A percentile compares a stretch with the other conserved stretches of the same genome.
Evolutionary conservation across 768 basidiomycete genomes (phyloP).

Genomic region (Astraeus odoratus): DNA sequence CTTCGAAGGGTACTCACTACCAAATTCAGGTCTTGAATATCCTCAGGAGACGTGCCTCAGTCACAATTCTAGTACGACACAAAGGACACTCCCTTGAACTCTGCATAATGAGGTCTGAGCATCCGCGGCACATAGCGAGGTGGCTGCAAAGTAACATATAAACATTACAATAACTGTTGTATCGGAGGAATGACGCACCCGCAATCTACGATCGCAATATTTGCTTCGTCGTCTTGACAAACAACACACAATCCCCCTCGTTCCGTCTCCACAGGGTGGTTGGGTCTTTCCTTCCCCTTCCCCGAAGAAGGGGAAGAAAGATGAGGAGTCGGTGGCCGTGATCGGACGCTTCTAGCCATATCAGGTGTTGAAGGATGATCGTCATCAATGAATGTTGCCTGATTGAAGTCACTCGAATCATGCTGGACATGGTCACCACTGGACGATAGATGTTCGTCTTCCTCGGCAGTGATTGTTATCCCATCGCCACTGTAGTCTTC

Average conservation of each 20-base stretch:
- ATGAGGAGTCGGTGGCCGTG: slow-evolving; percentile 13
- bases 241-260: slow-evolving; percentile 81
- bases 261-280: slow-evolving; percentile 32
- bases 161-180: not conserved
- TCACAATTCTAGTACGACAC: slow-evolving; percentile 84
- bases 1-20: not conserved
- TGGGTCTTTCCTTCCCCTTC: slow-evolving; percentile 31
- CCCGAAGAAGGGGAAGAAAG: too few species aligned
- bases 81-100: slow-evolving; percentile 85
- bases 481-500: not conserved
- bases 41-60: slow-evolving; percentile 70
- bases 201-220: slow-evolving; percentile 91
- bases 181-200: slow-evolving; percentile 47
- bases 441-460: slow-evolving; percentile 1
- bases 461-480: slow-evolving; percentile 17
- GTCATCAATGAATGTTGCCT: slow-evolving; percentile 2
- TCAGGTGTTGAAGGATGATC: slow-evolving; percentile 1
- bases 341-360: not conserved
- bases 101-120: slow-evolving; percentile 73
- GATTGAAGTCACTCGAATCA: slow-evolving; percentile 1
- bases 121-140: slow-evolving; percentile 68
- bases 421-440: not conserved
- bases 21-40: slow-evolving; percentile 50
- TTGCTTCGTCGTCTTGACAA: slow-evolving; percentile 92
- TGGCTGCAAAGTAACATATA: slow-evolving; percentile 41